A percentile compares a stretch with the other conserved stretches of the same genome.
phyloP scores from a whole-genome alignment of 164 flowering plant genomes.

The Sedum album region DNA sequence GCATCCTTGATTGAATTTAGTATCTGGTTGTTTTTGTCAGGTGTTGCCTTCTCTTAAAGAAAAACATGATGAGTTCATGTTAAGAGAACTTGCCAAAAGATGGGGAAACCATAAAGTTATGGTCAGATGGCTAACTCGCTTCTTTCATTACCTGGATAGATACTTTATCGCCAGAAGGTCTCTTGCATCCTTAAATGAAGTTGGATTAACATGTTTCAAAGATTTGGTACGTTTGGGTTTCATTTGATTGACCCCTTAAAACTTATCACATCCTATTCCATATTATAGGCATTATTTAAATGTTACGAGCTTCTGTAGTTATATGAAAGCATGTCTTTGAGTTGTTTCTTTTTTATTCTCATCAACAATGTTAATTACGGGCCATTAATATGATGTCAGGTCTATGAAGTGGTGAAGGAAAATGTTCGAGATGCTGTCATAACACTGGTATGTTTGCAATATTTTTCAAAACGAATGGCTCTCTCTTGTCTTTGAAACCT shows the following conservation, averaged over 20 bases:
- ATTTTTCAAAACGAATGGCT: neutral
- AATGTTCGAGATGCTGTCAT: conserved; percentile 19
- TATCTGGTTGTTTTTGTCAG: conserved; percentile 14
- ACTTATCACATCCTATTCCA: neutral
- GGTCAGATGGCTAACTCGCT: conserved; percentile 8
- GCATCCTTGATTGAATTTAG: neutral
- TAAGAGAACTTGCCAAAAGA: neutral
- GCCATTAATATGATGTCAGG: conserved; percentile 12
- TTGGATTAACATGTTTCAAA: neutral
- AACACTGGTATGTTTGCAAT: conserved; percentile 11
- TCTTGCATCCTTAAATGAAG: neutral
- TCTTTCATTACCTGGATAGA: conserved; percentile 4
- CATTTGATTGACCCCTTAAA: neutral
- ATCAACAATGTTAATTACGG: neutral
- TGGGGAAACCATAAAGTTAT: conserved; percentile 6
- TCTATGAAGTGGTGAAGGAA: conserved; percentile 14
- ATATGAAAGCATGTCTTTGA: neutral
- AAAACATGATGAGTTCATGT: conserved; percentile 5
- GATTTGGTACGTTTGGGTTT: neutral
- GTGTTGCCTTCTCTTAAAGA: conserved; percentile 1
- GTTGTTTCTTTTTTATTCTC: neutral
- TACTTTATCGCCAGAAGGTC: neutral
- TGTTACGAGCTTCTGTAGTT: neutral
- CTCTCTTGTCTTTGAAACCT: neutral
- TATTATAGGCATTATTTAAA: neutral